phyloP scores from a whole-genome alignment of 371 early-diverging fungal species.

The Zychaea mexicana region DNA sequence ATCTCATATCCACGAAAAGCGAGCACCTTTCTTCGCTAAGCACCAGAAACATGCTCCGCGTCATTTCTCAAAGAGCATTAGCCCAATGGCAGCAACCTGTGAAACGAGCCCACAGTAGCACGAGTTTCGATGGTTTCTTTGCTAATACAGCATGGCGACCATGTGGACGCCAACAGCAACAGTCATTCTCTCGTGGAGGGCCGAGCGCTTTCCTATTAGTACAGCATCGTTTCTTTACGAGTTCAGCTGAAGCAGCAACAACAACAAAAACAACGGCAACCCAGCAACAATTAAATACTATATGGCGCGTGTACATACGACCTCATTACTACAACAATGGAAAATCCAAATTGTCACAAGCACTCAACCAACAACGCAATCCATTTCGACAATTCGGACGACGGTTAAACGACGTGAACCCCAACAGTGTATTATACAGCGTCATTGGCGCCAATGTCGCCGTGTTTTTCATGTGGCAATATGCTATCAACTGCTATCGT shows the following conservation, averaged over 20 bases:
- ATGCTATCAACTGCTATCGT: slow-evolving; percentile 44
- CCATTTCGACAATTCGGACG: slow-evolving; percentile 29
- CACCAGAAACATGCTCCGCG: neutral
- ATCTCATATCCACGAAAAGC: too few relatives aligned
- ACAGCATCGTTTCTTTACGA: neutral
- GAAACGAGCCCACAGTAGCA: neutral
- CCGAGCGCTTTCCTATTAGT: neutral
- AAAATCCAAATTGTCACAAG: slow-evolving; percentile 19
- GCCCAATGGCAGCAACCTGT: neutral
- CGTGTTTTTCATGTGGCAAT: slow-evolving; percentile 57
- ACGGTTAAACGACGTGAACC: slow-evolving; percentile 28
- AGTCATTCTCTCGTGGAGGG: neutral
- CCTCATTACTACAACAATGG: slow-evolving; percentile 35
- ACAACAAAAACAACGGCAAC: neutral
- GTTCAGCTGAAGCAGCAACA: neutral
- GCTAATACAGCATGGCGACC: neutral
- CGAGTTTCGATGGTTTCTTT: neutral
- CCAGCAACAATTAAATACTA: neutral
- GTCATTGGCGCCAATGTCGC: slow-evolving; percentile 52
- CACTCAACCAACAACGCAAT: slow-evolving; percentile 21
- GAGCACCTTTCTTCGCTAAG: too few relatives aligned
- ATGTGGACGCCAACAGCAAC: neutral
- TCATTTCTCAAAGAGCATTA: neutral
- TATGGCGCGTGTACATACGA: slow-evolving; percentile 26
- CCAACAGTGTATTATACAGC: slow-evolving; percentile 43